Base-by-base conservation (phyloP, 768 basidiomycete genomes). In the Hortiboletus flavorubellus region DNA sequence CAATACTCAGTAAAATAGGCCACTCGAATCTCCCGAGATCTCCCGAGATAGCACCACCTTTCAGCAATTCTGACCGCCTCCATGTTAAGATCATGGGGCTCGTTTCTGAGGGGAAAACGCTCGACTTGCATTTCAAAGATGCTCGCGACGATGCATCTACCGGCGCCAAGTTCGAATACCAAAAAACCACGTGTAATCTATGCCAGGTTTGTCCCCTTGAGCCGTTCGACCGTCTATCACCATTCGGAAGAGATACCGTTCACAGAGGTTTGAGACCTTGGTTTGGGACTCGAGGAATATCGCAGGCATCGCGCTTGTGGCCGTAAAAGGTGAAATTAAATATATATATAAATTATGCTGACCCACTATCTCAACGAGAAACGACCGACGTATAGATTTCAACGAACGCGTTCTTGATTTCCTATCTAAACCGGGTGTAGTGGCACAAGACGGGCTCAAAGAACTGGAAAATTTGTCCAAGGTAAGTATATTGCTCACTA, bases 391-490 rank as follows among this genome's bases (percentile, higher is more conserved):
- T 21, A 18, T 42, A 64, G 63, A 64, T 35, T 65, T 64, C 49
- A 59, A 53, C n/a, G 60, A 64, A n/a, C 21, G 59, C 12, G 30
- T 64, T 47, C 63, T 64, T 6, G 55, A 62, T 30, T 62, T 62
- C 51, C 41, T 64, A n/a, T 54, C 64, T 4, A 39, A 65, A 9
- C 47, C 51, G 6, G 23, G 48, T 21, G 57, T 50, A 2, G 41
- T 29, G 4, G 53, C 41, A 12, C 47, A 59, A 43, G 60, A 59
- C 43, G 57, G 40, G 38, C 44, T 64, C 29, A 52, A 59, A 29
- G 64, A 64, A 41, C 43, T 64, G 45, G 31, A n/a, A 12, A 53
- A 41, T n/a, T 18, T 44, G 1, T 59, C 53, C 2, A 56, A 53
- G 29, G 64, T 64, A 39, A 16, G 59, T 26, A 21, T 5, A 3